Evolutionary conservation across 2,329 filamentous ascomycete genomes (phyloP), one percentile per base, ranked within the genome.

Genomic region (Aspergillus fumigatus): DNA sequence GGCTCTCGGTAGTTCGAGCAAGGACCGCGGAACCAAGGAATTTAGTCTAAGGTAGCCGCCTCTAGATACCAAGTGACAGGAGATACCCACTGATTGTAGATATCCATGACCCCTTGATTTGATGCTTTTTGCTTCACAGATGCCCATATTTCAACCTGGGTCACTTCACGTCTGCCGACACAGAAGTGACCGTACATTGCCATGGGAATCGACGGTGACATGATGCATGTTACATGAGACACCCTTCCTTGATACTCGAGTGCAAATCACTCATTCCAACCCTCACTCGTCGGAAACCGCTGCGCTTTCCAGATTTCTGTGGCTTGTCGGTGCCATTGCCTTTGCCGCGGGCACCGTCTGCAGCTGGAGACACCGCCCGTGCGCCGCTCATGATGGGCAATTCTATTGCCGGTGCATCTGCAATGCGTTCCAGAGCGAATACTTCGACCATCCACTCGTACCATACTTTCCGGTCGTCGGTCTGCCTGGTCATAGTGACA

Each of bases 401-500:
- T 48, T 60, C 59, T 35, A 53, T 54, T 29, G 56, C 41, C 6
- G 54, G 38, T 21, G 62, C n/a, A 47, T 63, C 57, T 10, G 59
- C 48, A 29, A 50, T 62, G 21, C 59, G 65, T 58, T 74, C 70
- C 14, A 73, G 56, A 25, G 70, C 82, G 73, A 87, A 97, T 10
- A 89, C 90, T 73, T 97, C 94, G 2, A 97, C 87, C 59, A 94
- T 81, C 94, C 94, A 99, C 73, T 99, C 94, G 73, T 99, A 99
- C 95, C 94, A 99, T 7, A 99, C 94, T 73, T 90, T 95, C 40
- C 88, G 85, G 70, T 97, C 91, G 69, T 99, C 93, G 0, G 94
- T 97, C 75, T 95, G 90, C 51, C 94, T 84, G 89, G 92, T 97
- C 86, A 99, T 97, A 70, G 87, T 94, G 40, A 97, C 86, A 64